Conservation (phyloP, 441 rosid species). For the Kokia cookei region DNA sequence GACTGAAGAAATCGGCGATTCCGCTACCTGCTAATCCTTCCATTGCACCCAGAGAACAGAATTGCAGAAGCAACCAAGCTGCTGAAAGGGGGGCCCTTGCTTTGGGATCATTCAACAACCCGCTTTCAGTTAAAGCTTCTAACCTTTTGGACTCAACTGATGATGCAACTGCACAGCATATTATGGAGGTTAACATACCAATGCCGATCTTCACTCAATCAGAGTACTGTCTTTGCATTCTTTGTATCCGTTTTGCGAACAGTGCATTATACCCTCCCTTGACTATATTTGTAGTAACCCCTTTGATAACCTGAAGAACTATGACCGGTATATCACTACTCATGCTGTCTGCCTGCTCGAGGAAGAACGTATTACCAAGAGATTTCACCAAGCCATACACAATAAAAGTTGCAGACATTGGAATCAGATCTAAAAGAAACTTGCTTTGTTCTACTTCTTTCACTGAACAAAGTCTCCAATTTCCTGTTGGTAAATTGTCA, state of each 20-base stretch:
- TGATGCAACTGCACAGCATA: neutral
- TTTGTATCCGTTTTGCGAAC: neutral
- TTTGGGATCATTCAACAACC: neutral
- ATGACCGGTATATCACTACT: neutral
- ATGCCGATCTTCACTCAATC: neutral
- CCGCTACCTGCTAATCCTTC: neutral
- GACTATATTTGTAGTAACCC: neutral
- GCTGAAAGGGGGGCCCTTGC: neutral
- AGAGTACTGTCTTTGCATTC: neutral
- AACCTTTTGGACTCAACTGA: neutral
- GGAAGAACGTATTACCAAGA: neutral
- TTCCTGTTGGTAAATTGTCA: neutral
- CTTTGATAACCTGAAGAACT: neutral
- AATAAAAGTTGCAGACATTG: neutral
- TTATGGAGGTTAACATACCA: neutral
- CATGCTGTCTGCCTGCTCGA: neutral
- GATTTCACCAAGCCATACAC: constrained; percentile 1
- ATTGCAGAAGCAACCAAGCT: neutral
- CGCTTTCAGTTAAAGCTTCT: neutral
- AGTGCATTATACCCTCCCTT: neutral
- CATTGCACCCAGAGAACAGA: neutral
- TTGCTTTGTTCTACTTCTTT: neutral
- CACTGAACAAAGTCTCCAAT: neutral
- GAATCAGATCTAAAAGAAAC: neutral
- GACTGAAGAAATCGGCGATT: neutral